These are phyloP conservation scores for Chrysoporthe austroafricana DNA, from an alignment of 2,329 filamentous ascomycete species.

Conservation along the genomic window DNA sequence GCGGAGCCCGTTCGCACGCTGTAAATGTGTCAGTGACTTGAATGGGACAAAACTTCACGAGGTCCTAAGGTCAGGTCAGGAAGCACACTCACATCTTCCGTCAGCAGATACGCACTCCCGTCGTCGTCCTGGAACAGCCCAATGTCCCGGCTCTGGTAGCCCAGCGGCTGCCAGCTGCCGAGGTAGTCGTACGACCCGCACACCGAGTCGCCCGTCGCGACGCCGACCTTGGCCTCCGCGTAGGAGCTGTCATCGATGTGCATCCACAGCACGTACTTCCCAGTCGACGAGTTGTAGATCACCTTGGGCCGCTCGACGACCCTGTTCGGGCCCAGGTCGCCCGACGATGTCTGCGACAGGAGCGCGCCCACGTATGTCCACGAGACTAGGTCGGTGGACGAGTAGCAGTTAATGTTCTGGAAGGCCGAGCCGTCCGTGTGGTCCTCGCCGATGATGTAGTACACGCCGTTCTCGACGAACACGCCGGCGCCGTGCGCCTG, in stretches of 20 bases:
- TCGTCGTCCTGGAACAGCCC: slow-evolving; percentile 66
- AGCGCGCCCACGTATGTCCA: slow-evolving; percentile 66
- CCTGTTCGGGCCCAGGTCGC: slow-evolving; percentile 63
- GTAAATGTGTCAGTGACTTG: neutral
- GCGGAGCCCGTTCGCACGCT: slow-evolving; percentile 58
- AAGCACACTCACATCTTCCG: slow-evolving; percentile 59
- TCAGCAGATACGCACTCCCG: slow-evolving; percentile 63
- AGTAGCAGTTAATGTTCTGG: slow-evolving; percentile 71
- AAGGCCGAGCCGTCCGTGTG: slow-evolving; percentile 66
- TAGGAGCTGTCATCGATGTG: slow-evolving; percentile 68
- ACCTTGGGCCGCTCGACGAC: slow-evolving; percentile 73
- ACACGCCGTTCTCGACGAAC: slow-evolving; percentile 60
- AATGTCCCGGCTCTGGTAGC: slow-evolving; percentile 49
- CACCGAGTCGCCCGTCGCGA: slow-evolving; percentile 61
- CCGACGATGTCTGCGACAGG: slow-evolving; percentile 54
- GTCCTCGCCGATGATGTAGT: slow-evolving; percentile 73
- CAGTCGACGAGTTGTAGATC: slow-evolving; percentile 65
- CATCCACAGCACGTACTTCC: slow-evolving; percentile 69
- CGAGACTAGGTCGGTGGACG: slow-evolving; percentile 62
- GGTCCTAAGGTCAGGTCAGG: neutral
- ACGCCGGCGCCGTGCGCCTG: slow-evolving; percentile 71
- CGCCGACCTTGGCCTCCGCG: slow-evolving; percentile 65
- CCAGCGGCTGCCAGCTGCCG: slow-evolving; percentile 40
- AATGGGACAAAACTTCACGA: neutral
- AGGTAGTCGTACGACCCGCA: slow-evolving; percentile 60